Evolutionary conservation across 805 yeast species (phyloP), one percentile per base, ranked within the genome.

Genomic region (Saccharomyces cerevisiae): DNA sequence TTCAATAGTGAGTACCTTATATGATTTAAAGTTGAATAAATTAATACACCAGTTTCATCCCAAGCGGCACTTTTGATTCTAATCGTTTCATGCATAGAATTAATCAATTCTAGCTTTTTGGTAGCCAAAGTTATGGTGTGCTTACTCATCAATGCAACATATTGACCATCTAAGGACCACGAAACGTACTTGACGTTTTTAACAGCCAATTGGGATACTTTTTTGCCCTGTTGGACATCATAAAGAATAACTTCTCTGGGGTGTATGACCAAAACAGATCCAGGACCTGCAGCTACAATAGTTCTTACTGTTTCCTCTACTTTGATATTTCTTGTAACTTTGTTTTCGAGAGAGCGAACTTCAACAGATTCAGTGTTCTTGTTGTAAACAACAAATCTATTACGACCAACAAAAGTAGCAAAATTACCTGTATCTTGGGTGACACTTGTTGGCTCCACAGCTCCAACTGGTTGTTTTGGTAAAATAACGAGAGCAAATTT

Each of bases 61-160:
- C 97, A 94, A 21, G 96, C 89, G 49, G 97, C 97, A 74, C 95
- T 84, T 76, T 94, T 94, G 66, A 94, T 89, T 70, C 99, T 79
- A 62, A 94, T 94, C 3, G 98, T 92, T 76, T 94, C 99, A 69
- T 90, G 97, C 82, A 90, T 79, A 1, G 96, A 83, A 52, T 92
- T 83, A 46, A 90, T 76, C 54, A 83, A 73, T 67, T 89, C 90
- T 62, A 92, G 78, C 59, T 82, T 85, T 69, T 84, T 85, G 63
- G 82, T 84, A 29, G 91, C 96, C 63, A 94, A 83, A 13, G 96
- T 87, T 63, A 94, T 87, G 22, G 94, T 87, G 72, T 94, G 99
- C 70, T 92, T 94, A 24, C 96, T 83, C 70, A 90, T 78, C 53
- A 94, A 76, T 1, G 99, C 99, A 59, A 90, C 79, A 66, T 88